Percentiles rank a stretch among this genome's conserved stretches.
Evolutionary conservation across 768 basidiomycete genomes (phyloP).

Genomic region (Tulasnella sp.): DNA sequence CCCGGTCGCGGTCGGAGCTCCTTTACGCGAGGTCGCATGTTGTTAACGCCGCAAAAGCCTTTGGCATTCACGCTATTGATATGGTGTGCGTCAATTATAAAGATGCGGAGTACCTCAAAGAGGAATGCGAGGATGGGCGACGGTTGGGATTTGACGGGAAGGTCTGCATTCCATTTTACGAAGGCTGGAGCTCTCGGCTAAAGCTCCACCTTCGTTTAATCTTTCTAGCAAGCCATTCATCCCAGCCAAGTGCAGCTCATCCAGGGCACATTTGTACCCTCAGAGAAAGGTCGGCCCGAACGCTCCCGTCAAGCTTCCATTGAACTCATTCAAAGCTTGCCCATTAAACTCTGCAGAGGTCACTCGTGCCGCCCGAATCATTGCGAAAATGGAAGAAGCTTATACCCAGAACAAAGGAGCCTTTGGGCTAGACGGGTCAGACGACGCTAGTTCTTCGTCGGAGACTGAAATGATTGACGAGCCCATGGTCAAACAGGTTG

Average conservation of each 20-base stretch:
- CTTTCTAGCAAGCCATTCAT: slow-evolving; percentile 84
- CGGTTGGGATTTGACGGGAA: slow-evolving; percentile 87
- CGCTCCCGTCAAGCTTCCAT: not conserved
- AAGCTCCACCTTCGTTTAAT: not conserved
- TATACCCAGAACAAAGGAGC: slow-evolving; percentile 46
- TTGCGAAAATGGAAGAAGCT: slow-evolving; percentile 50
- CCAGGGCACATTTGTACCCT: slow-evolving; percentile 69
- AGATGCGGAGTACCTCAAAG: slow-evolving; percentile 48
- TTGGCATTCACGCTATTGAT: slow-evolving; percentile 75
- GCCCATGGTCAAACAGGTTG: slow-evolving; percentile 77
- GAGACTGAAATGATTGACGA: slow-evolving; percentile 74
- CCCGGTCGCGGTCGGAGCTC: slow-evolving; percentile 61
- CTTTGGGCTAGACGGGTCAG: slow-evolving; percentile 52
- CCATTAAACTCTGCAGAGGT: slow-evolving; percentile 43
- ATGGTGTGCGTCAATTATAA: slow-evolving; percentile 92
- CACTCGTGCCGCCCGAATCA: slow-evolving; percentile 58
- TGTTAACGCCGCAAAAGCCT: slow-evolving; percentile 73
- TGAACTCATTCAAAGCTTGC: not conserved
- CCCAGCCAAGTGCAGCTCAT: slow-evolving; percentile 69
- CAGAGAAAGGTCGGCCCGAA: slow-evolving; percentile 39
- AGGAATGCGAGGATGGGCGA: slow-evolving; percentile 71
- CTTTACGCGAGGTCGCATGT: slow-evolving; percentile 75
- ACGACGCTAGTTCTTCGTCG: slow-evolving; percentile 25
- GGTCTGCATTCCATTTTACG: slow-evolving; percentile 25
- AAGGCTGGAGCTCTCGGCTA: not conserved